Base-by-base conservation (phyloP, 352 stramenopile genomes). In the Phytophthora chlamydospora region DNA sequence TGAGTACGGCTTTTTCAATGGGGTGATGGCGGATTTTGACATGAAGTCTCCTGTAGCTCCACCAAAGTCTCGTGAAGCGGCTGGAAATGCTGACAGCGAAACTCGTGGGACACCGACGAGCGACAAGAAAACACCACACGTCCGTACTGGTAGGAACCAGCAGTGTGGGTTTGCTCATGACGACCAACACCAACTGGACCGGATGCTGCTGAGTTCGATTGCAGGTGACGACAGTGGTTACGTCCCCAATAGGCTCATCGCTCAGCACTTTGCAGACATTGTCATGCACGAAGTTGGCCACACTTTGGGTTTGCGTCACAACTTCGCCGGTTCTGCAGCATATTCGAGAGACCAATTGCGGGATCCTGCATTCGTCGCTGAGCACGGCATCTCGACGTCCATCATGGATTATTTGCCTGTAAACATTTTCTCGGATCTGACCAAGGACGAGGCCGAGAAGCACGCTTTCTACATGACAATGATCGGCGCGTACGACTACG, bases 221-320 rank as follows among this genome's bases (percentile, higher is more conserved):
- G 52, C 16, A 8, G 40, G 19, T 38, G 56, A 65, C 17, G 33
- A 42, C 4, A 48, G 55, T 36, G 70, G 31, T 16, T 78, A 69
- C 29, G 71, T 93, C 17, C 73, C 85, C 2, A 75, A 89, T 36
- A 64, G 68, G 19, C 68, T 93, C 52, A 78, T 95, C 11, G 70
- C 69, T 17, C 73, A 83, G 29, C 78, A 91, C 40, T 85, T 97
- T 48, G 68, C 70, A 7, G 75, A 88, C 54, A 88, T 94, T 32
- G 77, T 95, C 27, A 93, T 96, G 82, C 89, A 97, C 52, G 88
- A 97, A 68, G 87, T 96, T 21, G 90, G 88, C 6, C 90, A 97
- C 61, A 95, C 87, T 11, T 77, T 97, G 2, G 88, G 86, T 5
- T 71, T 96, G 10, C 80, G 87, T 10, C 88, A 97, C 68, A 97